Conservation (phyloP, 2,329 filamentous ascomycete genomes). For the Neocatenulostroma microsporum region DNA sequence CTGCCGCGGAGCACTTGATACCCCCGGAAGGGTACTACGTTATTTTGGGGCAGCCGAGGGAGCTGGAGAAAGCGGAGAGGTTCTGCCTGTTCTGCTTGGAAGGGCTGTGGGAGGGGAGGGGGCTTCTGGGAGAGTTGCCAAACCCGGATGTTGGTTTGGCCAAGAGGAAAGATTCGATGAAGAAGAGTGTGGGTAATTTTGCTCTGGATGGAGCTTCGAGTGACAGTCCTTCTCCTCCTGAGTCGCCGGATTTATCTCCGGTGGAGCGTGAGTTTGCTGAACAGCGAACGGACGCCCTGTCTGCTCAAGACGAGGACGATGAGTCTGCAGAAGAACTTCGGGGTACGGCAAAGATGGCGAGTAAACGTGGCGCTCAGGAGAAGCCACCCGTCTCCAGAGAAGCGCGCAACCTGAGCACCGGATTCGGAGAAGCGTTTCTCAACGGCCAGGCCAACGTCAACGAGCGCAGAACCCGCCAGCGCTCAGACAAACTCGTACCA, state of each 20-base stretch:
- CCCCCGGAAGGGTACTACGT: constrained; percentile 8
- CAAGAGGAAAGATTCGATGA: neutral
- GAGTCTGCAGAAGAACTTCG: no score
- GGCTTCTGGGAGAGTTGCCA: constrained; percentile 6
- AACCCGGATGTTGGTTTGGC: neutral
- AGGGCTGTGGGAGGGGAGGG: constrained; percentile 9
- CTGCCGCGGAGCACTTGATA: neutral
- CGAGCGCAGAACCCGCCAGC: neutral
- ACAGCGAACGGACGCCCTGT: no score
- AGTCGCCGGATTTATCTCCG: no score
- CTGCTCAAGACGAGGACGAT: no score
- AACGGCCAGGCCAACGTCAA: constrained; percentile 4
- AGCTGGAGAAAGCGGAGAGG: neutral
- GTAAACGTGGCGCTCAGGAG: no score
- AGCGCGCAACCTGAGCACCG: constrained; percentile 2
- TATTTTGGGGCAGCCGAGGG: neutral
- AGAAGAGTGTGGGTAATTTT: neutral
- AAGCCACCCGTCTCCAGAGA: no score
- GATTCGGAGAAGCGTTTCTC: constrained; percentile 7
- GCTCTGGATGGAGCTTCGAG: no score
- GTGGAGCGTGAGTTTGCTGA: no score
- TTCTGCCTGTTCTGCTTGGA: constrained; percentile 12
- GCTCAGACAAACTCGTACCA: no score
- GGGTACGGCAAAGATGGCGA: no score
- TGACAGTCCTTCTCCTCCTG: no score